Evolutionary conservation across 2,329 filamentous ascomycete species (phyloP).

Genomic region (Aspergillus sp.): DNA sequence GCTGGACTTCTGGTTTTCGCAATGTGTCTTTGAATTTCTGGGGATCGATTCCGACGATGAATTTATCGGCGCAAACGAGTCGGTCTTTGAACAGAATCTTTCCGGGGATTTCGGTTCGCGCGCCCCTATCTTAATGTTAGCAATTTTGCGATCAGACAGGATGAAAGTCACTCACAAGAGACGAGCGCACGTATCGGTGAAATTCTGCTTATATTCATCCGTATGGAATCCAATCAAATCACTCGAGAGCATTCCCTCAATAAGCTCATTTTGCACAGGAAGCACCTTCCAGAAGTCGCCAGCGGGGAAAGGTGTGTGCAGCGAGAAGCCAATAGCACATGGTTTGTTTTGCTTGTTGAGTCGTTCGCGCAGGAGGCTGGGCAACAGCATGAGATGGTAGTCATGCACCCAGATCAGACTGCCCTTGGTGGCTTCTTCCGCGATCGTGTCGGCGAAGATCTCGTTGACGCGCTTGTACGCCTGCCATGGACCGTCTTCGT

Average conservation of each 20-base stretch:
- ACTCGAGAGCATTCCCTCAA: conserved; percentile 77
- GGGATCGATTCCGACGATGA: conserved; percentile 92
- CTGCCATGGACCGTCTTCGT: conserved; percentile 82
- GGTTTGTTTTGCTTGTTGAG: conserved; percentile 67
- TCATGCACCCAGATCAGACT: conserved; percentile 95
- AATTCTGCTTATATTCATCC: conserved; percentile 92
- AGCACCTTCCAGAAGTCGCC: conserved; percentile 90
- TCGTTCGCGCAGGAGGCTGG: conserved; percentile 75
- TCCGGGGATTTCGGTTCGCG: conserved; percentile 65
- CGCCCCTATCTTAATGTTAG: conserved; percentile 21
- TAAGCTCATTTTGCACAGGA: conserved; percentile 77
- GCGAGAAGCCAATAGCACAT: conserved; percentile 90
- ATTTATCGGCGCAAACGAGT: conserved; percentile 79
- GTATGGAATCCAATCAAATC: conserved; percentile 96
- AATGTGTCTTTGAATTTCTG: conserved; percentile 86
- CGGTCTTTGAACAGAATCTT: conserved; percentile 81
- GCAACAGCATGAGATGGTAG: conserved; percentile 94
- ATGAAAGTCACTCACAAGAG: conserved; percentile 57
- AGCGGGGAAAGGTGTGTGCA: conserved; percentile 91
- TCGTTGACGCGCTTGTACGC: conserved; percentile 87
- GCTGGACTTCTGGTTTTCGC: conserved; percentile 69
- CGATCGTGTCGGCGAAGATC: conserved; percentile 78
- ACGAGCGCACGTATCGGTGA: conserved; percentile 81
- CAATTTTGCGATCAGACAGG: neutral
- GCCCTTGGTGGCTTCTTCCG: conserved; percentile 74